Conservation (phyloP, 352 stramenopile species). For the Phytophthora macrochlamydospora region DNA sequence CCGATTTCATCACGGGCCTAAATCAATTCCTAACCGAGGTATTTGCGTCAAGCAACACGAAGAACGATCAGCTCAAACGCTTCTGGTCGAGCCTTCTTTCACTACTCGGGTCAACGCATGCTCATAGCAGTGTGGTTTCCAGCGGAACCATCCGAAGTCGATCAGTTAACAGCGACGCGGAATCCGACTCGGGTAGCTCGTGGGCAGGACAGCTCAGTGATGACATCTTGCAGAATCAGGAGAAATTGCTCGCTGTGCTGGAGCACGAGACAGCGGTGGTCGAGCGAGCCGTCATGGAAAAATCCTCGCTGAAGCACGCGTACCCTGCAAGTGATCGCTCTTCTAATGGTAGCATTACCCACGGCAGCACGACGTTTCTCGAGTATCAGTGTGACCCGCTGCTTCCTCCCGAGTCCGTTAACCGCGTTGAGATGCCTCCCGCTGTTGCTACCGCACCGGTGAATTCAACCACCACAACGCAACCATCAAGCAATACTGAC, state of each 20-base stretch:
- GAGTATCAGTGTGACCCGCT: slow-evolving; percentile 73
- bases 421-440: slow-evolving; percentile 7
- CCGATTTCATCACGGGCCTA: slow-evolving; percentile 60
- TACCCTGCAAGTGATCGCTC: slow-evolving; percentile 45
- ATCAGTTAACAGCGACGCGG: slow-evolving; percentile 3
- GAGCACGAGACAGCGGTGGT: slow-evolving; percentile 83
- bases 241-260: slow-evolving; percentile 76
- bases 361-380: slow-evolving; percentile 42
- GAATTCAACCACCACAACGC: slow-evolving; percentile 3
- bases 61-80: slow-evolving; percentile 43
- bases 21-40: slow-evolving; percentile 47
- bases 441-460: slow-evolving; percentile 3
- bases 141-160: background rate
- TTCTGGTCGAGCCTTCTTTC: slow-evolving; percentile 63
- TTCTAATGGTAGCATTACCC: slow-evolving; percentile 9
- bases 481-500: slow-evolving; percentile 1
- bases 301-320: slow-evolving; percentile 73
- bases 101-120: slow-evolving; percentile 28
- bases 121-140: slow-evolving; percentile 3
- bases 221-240: slow-evolving; percentile 85
- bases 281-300: slow-evolving; percentile 80
- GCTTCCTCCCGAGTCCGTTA: slow-evolving; percentile 41
- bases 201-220: slow-evolving; percentile 74
- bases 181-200: slow-evolving; percentile 21
- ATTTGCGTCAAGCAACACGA: slow-evolving; percentile 33